Evolutionary conservation across 176 grass and related monocot genomes (phyloP).

Genomic region (Avena insularis): DNA sequence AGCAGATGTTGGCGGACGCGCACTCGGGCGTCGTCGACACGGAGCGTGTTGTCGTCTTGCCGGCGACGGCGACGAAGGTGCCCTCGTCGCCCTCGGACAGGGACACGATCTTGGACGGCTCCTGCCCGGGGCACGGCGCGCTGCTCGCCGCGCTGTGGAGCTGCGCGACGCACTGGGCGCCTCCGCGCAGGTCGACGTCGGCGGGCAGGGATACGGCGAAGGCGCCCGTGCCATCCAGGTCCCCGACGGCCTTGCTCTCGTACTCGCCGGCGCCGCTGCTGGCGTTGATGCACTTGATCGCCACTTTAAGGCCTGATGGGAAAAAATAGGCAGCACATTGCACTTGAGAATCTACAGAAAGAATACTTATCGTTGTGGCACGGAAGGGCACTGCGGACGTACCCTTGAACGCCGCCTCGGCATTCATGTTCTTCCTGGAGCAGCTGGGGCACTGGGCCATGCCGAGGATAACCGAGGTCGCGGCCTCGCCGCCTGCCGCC

Average conservation of each 20-base stretch:
- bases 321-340: neutral
- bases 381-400: neutral
- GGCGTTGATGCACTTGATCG: conserved; percentile 32
- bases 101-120: conserved; percentile 23
- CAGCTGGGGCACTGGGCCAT: conserved; percentile 32
- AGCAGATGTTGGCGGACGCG: neutral
- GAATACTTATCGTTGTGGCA: neutral
- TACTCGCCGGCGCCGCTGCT: conserved; percentile 17
- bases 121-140: conserved; percentile 32
- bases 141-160: conserved; percentile 27
- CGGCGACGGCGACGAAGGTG: conserved; percentile 31
- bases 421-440: neutral
- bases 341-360: neutral
- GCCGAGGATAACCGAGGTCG: conserved; percentile 5
- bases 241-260: conserved; percentile 22
- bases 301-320: conserved; percentile 18
- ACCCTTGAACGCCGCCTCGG: conserved; percentile 33
- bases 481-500: neutral
- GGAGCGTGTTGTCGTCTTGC: neutral
- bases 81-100: neutral
- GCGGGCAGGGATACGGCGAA: conserved; percentile 9
- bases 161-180: conserved; percentile 24
- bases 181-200: neutral
- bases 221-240: neutral
- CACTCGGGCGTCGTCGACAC: neutral